Evolutionary conservation across 176 grass and related monocot genomes (phyloP).

Genomic region (Musa troglodytarum): DNA sequence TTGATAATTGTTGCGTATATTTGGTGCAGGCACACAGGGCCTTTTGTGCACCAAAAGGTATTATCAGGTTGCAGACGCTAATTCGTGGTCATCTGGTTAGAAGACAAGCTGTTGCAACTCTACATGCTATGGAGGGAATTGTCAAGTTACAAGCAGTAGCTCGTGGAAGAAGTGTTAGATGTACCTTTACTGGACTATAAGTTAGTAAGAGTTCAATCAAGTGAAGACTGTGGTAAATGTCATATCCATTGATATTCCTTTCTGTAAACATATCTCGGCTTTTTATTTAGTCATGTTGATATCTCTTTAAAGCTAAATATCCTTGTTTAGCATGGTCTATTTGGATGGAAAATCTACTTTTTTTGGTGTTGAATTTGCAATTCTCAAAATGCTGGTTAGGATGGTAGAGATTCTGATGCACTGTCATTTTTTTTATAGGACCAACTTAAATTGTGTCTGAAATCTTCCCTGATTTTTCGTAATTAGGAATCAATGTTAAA

Average conservation of each 20-base stretch:
- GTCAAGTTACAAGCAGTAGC: conserved; percentile 66
- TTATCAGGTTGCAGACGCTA: conserved; percentile 85
- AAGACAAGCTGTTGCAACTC: conserved; percentile 72
- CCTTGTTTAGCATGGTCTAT: neutral
- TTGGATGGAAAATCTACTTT: neutral
- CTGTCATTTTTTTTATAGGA: no score
- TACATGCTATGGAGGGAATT: conserved; percentile 52
- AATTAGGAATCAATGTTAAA: no score
- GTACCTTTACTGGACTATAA: conserved; percentile 20
- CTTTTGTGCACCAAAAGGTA: conserved; percentile 77
- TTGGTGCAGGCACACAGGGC: conserved; percentile 64
- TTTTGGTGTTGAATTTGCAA: no score
- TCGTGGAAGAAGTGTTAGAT: conserved; percentile 59
- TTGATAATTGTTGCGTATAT: neutral
- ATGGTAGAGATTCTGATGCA: no score
- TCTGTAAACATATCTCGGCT: neutral
- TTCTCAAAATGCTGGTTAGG: no score
- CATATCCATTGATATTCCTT: neutral
- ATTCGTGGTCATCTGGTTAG: conserved; percentile 89
- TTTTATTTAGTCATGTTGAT: neutral
- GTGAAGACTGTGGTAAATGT: conserved; percentile 31
- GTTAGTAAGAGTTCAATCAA: conserved; percentile 28
- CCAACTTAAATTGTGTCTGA: no score
- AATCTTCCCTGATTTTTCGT: no score
- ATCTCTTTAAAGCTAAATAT: neutral